phyloP scores from a whole-genome alignment of 2,329 filamentous ascomycete species.

The Fusarium anthophilum region DNA sequence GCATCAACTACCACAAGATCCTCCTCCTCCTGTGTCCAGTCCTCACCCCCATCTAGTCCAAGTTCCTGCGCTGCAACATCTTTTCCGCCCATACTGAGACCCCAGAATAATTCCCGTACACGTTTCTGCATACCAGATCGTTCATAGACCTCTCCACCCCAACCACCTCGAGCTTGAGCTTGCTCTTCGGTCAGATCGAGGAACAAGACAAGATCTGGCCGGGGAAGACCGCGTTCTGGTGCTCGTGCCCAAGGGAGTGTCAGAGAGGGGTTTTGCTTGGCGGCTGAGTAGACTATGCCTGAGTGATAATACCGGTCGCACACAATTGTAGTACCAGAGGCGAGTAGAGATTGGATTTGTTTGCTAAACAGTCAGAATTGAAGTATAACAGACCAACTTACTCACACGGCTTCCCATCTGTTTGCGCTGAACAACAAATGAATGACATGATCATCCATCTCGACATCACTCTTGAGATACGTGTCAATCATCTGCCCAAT shows the following conservation, averaged over 20 bases:
- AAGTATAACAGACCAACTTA: constrained; percentile 22
- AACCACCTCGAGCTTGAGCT: constrained; percentile 82
- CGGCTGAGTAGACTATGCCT: constrained; percentile 91
- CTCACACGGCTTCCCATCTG: constrained; percentile 78
- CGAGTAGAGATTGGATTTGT: constrained; percentile 64
- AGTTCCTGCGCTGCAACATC: constrained; percentile 44
- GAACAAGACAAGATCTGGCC: constrained; percentile 88
- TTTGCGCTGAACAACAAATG: constrained; percentile 93
- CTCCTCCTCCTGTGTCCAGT: constrained; percentile 60
- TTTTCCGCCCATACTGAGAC: constrained; percentile 58
- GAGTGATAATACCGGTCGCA: constrained; percentile 96
- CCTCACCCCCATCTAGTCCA: constrained; percentile 35
- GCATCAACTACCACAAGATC: constrained; percentile 66
- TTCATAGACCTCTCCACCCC: constrained; percentile 90
- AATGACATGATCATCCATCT: constrained; percentile 88
- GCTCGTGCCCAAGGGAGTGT: constrained; percentile 81
- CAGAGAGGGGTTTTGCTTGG: constrained; percentile 79
- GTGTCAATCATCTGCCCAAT: constrained; percentile 88
- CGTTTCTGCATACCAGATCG: constrained; percentile 81
- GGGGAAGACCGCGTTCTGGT: constrained; percentile 86
- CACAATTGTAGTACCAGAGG: constrained; percentile 77
- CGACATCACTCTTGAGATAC: constrained; percentile 77
- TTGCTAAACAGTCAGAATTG: constrained; percentile 49
- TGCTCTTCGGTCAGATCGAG: constrained; percentile 80
- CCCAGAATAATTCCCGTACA: constrained; percentile 79